Percentiles rank a stretch among this genome's conserved stretches.
phyloP scores from a whole-genome alignment of 23 red algal species.

The Gracilariopsis chorda region DNA sequence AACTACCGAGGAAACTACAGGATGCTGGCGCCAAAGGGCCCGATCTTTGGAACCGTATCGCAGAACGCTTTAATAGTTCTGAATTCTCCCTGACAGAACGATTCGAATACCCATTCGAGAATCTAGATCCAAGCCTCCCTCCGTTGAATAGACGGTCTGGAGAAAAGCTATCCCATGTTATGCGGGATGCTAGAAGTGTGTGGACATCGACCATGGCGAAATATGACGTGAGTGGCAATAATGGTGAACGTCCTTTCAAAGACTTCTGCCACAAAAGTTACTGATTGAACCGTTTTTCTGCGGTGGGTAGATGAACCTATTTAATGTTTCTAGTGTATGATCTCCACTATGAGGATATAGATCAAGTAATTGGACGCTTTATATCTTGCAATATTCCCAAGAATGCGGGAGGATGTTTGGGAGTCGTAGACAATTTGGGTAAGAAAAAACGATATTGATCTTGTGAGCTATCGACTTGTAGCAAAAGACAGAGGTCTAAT shows the following conservation, averaged over 20 bases:
- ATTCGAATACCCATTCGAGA: not conserved
- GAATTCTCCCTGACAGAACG: not conserved
- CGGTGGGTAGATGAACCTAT: not conserved
- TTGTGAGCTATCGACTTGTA: not conserved
- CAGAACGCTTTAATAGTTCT: too few species aligned
- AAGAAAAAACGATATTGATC: not conserved
- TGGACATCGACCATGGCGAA: not conserved
- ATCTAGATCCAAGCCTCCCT: not conserved
- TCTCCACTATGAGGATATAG: not conserved
- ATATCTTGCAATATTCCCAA: not conserved
- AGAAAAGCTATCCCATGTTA: not conserved
- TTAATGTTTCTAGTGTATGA: not conserved
- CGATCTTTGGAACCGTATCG: too few species aligned
- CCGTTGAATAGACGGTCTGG: not conserved
- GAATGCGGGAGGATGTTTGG: not conserved
- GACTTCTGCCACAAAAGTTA: too few species aligned
- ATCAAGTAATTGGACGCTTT: not conserved
- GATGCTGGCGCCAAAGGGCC: not conserved
- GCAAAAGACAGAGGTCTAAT: not conserved
- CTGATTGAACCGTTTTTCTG: not conserved
- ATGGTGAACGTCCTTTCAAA: too few species aligned
- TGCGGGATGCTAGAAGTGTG: not conserved
- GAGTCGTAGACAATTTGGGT: not conserved
- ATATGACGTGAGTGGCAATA: too few species aligned
- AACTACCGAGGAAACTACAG: not conserved